Evolutionary conservation across 2,329 filamentous ascomycete genomes (phyloP).

Genomic region (Sordariomycetes sp.): DNA sequence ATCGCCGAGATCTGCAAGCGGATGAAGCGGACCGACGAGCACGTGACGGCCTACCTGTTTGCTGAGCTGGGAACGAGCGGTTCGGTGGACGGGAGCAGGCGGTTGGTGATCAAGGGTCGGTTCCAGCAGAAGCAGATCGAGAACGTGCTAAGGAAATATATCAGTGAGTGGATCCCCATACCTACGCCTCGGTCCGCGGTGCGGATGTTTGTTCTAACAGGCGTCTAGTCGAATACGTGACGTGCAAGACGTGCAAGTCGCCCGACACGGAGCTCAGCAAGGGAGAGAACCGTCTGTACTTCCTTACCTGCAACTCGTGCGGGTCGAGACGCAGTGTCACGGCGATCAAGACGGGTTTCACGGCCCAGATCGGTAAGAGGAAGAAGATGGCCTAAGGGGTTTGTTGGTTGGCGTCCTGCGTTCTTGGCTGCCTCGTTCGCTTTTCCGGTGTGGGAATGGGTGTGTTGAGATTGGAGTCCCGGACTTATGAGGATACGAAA

Average conservation of each 20-base stretch:
- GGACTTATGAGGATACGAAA: neutral
- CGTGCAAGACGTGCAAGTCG: conserved; percentile 95
- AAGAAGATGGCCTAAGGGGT: conserved; percentile 68
- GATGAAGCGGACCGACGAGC: conserved; percentile 98
- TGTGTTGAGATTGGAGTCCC: neutral
- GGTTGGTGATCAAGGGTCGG: conserved; percentile 96
- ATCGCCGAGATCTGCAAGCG: conserved; percentile 97
- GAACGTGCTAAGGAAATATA: conserved; percentile 91
- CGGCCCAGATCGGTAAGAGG: conserved; percentile 97
- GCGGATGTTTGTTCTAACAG: conserved; percentile 16
- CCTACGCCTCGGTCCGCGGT: neutral
- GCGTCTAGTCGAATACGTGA: conserved; percentile 77
- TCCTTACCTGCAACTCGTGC: conserved; percentile 88
- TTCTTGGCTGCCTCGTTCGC: neutral
- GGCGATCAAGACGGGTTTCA: conserved; percentile 99
- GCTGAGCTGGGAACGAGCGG: conserved; percentile 96
- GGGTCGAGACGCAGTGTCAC: conserved; percentile 79
- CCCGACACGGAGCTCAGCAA: conserved; percentile 95
- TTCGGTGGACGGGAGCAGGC: conserved; percentile 84
- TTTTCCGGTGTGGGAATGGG: neutral
- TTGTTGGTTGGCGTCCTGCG: neutral
- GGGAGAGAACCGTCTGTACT: conserved; percentile 97
- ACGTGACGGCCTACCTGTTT: conserved; percentile 94
- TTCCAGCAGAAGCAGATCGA: conserved; percentile 99
- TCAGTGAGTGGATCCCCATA: conserved; percentile 48